Evolutionary conservation across 148 eudicot species (phyloP), one percentile per base, ranked within the genome.

Genomic region (Pouteria glomerata): DNA sequence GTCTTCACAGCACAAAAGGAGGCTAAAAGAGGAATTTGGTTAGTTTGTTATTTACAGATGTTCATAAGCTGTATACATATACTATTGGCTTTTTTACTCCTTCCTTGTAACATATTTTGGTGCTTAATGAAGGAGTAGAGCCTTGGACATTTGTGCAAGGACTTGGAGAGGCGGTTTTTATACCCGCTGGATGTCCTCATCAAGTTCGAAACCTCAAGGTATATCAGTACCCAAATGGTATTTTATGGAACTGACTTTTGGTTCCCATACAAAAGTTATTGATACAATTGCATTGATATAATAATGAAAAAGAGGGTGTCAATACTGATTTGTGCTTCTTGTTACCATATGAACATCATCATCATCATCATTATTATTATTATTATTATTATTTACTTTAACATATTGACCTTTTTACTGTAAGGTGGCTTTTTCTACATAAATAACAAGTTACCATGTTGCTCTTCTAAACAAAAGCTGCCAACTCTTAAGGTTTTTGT

Each of bases 1-100:
- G 76, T 76, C 68, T 12, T 63, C 68, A 27, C 74, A 80, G 26
- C 91, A 87, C 65, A 82, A 81, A 64, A 76, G 72, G 69, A 83
- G 75, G 71, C 83, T 87, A 8, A 87, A 82, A 75, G 78, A 78
- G 48, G 88, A 87, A 63, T 87, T 69, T 66, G 88, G 86, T 87
- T 58, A 64, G 88, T 74, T 58, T 67, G 57, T 59, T 51, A 23
- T 67, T 53, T 34, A 19, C 24, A n/a, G n/a, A n/a, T n/a, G n/a
- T n/a, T n/a, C n/a, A n/a, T n/a, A n/a, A n/a, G n/a, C n/a, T n/a
- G n/a, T n/a, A n/a, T n/a, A n/a, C n/a, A n/a, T 13, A 26, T 39
- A 14, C 13, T 24, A 3, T 66, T 35, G 33, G 37, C 21, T 30
- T 3, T 4, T 29, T 64, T 24, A 24, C 35, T 21, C 73, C 59